These are phyloP conservation scores for Lipomyces lipofer DNA, from an alignment of 805 yeast genomes.

Conservation along the genomic window DNA sequence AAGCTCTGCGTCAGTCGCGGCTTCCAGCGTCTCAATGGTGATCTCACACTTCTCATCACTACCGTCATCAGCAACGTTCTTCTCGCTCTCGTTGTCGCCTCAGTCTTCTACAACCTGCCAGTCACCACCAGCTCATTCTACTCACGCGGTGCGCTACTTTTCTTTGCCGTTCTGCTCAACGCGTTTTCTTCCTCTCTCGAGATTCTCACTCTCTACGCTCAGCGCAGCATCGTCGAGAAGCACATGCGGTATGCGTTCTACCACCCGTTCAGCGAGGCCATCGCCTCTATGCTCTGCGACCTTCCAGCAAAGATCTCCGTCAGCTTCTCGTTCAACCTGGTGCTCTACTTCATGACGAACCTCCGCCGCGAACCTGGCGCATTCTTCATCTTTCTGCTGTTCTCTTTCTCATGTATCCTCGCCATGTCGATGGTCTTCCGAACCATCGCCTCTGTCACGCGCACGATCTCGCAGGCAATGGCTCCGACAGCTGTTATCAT, in stretches of 20 bases:
- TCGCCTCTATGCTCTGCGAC: constrained; percentile 60
- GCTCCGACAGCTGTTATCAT: constrained; percentile 58
- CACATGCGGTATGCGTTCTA: constrained; percentile 72
- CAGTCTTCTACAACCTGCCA: constrained; percentile 58
- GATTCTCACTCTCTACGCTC: constrained; percentile 47
- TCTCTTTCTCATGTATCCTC: constrained; percentile 48
- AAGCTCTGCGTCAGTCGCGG: constrained; percentile 32
- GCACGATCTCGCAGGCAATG: constrained; percentile 57
- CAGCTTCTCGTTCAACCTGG: constrained; percentile 48
- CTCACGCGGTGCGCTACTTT: constrained; percentile 62
- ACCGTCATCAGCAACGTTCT: constrained; percentile 50
- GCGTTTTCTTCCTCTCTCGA: constrained; percentile 51
- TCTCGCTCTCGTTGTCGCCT: constrained; percentile 64
- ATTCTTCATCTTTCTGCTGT: constrained; percentile 54
- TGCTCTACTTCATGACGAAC: constrained; percentile 59
- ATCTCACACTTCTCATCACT: constrained; percentile 51
- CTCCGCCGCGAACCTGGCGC: constrained; percentile 52
- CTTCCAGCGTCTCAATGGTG: constrained; percentile 56
- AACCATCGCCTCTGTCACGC: constrained; percentile 52
- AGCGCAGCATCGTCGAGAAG: constrained; percentile 63
- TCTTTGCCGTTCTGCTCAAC: constrained; percentile 45
- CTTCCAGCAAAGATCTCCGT: constrained; percentile 60
- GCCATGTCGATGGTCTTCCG: constrained; percentile 56
- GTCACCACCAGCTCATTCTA: constrained; percentile 57
- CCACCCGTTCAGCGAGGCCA: constrained; percentile 71